Conservation (phyloP, 176 grass and related monocot genomes). For the Bromus sterilis region DNA sequence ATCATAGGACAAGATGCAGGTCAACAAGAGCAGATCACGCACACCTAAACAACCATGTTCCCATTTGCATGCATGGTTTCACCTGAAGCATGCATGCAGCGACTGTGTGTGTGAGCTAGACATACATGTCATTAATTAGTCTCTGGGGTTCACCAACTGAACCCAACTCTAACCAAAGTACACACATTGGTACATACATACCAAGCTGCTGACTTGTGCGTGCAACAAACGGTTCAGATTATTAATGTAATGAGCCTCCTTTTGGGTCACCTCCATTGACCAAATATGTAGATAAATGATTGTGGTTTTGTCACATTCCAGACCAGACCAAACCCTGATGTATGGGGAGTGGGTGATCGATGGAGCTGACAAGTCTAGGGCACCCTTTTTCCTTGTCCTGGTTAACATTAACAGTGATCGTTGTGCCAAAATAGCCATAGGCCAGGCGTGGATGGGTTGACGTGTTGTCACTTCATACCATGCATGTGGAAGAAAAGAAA, state of each 20-base stretch:
- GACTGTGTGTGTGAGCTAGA: neutral
- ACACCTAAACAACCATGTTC: conserved; percentile 24
- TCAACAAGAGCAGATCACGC: conserved; percentile 25
- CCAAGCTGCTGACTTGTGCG: neutral
- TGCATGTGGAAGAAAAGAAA: neutral
- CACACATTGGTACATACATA: too few species aligned
- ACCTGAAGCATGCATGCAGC: neutral
- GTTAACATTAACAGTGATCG: neutral
- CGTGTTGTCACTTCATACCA: neutral
- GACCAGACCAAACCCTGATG: neutral
- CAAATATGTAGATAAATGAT: neutral
- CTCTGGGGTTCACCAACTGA: conserved; percentile 27
- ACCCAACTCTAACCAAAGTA: conserved; percentile 35
- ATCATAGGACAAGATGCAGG: neutral
- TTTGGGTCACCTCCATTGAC: conserved; percentile 27
- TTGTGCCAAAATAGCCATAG: neutral
- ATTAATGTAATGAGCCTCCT: neutral
- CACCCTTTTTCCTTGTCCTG: neutral
- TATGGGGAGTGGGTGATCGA: conserved; percentile 17
- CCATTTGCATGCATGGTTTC: neutral
- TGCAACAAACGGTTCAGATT: neutral
- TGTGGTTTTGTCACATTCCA: conserved; percentile 9
- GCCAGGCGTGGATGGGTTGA: neutral
- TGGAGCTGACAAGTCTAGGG: conserved; percentile 1
- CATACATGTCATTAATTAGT: conserved; percentile 15